phyloP scores from a whole-genome alignment of 2,329 filamentous ascomycete species.

The Bimuria novae-zelandiae region DNA sequence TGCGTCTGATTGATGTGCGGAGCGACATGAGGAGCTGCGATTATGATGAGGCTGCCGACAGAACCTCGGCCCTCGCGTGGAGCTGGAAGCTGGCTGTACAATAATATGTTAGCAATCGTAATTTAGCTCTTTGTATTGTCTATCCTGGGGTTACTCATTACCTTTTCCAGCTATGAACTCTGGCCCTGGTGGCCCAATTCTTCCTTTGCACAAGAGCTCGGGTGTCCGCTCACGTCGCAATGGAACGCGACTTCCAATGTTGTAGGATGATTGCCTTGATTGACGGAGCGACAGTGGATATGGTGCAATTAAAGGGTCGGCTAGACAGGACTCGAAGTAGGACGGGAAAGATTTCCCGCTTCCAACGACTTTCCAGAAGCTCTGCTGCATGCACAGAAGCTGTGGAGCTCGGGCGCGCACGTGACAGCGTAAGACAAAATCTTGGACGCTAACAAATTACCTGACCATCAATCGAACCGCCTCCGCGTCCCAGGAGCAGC shows the following conservation, averaged over 20 bases:
- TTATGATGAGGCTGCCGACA: constrained; percentile 30
- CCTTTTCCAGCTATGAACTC: too few relatives aligned
- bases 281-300: constrained; percentile 1
- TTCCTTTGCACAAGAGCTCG: too few relatives aligned
- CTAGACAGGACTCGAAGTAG: not conserved
- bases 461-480: constrained; percentile 20
- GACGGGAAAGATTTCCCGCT: constrained; percentile 23
- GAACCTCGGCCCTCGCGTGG: too few relatives aligned
- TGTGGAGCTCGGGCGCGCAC: constrained; percentile 17
- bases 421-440: constrained; percentile 21
- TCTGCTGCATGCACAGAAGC: constrained; percentile 15
- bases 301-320: not conserved
- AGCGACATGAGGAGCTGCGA: constrained; percentile 52
- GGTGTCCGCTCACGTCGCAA: constrained; percentile 33
- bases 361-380: constrained; percentile 7
- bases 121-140: too few relatives aligned
- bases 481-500: constrained; percentile 20
- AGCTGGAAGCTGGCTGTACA: too few relatives aligned
- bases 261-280: constrained; percentile 12
- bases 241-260: constrained; percentile 13
- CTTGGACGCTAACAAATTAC: constrained; percentile 41
- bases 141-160: too few relatives aligned
- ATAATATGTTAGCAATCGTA: too few relatives aligned
- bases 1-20: constrained; percentile 46
- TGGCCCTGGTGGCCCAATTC: too few relatives aligned